Conservation (phyloP, 148 eudicot genomes). For the Amaranthus palmeri region DNA sequence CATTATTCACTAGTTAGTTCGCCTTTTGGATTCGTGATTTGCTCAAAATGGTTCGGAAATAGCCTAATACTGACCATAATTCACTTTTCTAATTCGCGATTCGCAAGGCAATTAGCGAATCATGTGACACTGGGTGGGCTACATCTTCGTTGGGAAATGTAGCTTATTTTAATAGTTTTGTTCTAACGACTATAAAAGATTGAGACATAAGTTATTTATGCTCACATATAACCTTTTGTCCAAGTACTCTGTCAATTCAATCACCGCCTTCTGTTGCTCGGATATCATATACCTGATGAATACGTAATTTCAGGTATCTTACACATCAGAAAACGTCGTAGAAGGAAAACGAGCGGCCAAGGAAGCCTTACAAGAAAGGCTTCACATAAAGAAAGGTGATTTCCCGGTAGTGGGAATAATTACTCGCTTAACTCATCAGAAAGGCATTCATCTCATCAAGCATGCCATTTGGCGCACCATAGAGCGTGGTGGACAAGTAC, state of each 20-base stretch:
- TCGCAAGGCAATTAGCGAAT: too few relatives aligned
- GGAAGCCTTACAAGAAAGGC: conserved; percentile 81
- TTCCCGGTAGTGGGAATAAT: conserved; percentile 79
- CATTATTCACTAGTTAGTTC: too few relatives aligned
- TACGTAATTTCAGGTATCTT: conserved; percentile 50
- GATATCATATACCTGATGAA: conserved; percentile 2
- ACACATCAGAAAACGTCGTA: conserved; percentile 77
- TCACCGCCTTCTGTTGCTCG: not conserved
- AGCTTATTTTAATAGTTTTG: not conserved
- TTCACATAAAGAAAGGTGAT: conserved; percentile 67
- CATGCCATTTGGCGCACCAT: conserved; percentile 93
- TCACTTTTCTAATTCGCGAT: too few relatives aligned
- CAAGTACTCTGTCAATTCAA: not conserved
- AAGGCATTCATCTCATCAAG: conserved; percentile 95
- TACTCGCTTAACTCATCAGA: conserved; percentile 94
- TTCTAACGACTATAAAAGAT: not conserved
- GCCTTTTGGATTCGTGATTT: too few relatives aligned
- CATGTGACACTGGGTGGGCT: too few relatives aligned
- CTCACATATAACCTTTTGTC: not conserved
- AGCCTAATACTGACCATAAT: too few relatives aligned
- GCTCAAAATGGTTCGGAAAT: too few relatives aligned
- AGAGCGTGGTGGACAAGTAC: conserved; percentile 89
- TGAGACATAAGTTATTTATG: not conserved
- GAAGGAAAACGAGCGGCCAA: conserved; percentile 94
- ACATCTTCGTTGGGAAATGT: too few relatives aligned